A percentile compares a stretch with the other conserved stretches of the same genome.
Conservation (phyloP, 768 basidiomycete genomes). For the Heimioporus sp. region DNA sequence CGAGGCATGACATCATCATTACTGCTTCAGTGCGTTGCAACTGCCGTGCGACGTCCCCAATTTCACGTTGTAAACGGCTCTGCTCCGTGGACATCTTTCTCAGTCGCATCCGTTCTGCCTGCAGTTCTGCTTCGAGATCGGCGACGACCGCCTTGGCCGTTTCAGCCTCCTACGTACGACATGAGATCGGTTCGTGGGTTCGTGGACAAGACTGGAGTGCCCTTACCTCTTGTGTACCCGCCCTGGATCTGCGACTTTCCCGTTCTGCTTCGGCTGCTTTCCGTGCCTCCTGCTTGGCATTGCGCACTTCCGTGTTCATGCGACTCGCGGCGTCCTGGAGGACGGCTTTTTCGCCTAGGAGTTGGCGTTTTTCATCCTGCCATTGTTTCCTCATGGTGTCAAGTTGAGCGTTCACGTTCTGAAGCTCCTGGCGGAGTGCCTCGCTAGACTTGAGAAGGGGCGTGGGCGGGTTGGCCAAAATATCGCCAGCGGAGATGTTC, state of each 20-base stretch:
- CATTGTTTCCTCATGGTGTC: constrained; percentile 64
- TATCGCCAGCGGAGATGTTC: constrained; percentile 45
- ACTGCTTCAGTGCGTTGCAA: constrained; percentile 72
- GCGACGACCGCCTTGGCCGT: constrained; percentile 61
- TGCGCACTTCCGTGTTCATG: constrained; percentile 59
- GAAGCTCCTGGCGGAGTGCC: constrained; percentile 56
- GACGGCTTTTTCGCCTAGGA: constrained; percentile 68
- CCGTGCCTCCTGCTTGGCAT: constrained; percentile 55
- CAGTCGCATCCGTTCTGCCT: constrained; percentile 64
- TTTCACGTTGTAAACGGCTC: constrained; percentile 58
- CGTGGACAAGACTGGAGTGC: neutral
- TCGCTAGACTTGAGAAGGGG: constrained; percentile 69
- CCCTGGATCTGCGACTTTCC: constrained; percentile 45
- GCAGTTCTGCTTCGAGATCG: constrained; percentile 71
- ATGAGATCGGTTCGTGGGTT: neutral
- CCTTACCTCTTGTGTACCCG: constrained; percentile 54
- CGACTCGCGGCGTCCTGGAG: constrained; percentile 71
- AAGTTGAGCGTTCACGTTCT: constrained; percentile 60
- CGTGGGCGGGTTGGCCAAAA: constrained; percentile 60
- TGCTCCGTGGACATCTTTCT: constrained; percentile 65
- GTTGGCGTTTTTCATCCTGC: constrained; percentile 61
- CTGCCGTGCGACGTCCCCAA: constrained; percentile 58
- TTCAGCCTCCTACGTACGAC: constrained; percentile 58
- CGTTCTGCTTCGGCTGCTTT: constrained; percentile 53
- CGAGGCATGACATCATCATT: constrained; percentile 6